Base-by-base conservation (phyloP, 257 asterid species). In the Leptodermis oblonga region DNA sequence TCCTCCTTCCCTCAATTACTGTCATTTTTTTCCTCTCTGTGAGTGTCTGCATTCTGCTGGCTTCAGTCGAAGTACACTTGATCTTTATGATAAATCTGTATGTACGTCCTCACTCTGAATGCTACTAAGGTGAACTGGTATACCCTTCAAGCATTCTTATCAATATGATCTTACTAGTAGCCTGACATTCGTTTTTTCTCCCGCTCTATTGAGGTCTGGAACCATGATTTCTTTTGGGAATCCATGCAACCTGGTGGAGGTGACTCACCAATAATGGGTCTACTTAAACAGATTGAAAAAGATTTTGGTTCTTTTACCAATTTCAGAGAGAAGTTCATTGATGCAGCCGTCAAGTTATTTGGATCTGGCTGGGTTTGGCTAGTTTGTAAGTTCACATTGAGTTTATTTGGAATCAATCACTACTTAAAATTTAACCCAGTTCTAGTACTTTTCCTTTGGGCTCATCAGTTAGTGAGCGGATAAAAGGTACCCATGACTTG, bases 321-420 rank as follows among this genome's bases (percentile, higher is more conserved):
- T 77, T 90, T 90, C 78, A 88, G 70, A 78, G 95, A 88, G 62
- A 88, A 86, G 77, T 90, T 90, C 80, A 61, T 72, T 11, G 90
- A 84, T 82, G 83, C 87, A 51, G 90, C 92, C 25, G 78, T 88
- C 71, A 80, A 90, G 53, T 82, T 86, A 72, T 90, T 92, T 62
- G 98, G 97, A 58, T 90, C 98, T 56, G 90, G 88, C 76, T 92
- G 98, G 98, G 81, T 90, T 69, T 92, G 98, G 98, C 92, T 92
- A 73, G 92, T 85, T 69, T 82, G 98, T 92, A 85, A 92, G 98
- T 84, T 81, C 68, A 78, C 34, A 25, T 30, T 51, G 42, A 30
- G 25, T 60, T 25, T 3, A 62, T 20, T 33, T 8, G 26, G 45
- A 45, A 28, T 28, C 45, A 66, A 46, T 28, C 6, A 25, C 10